Base-by-base conservation (phyloP, 1,284 basidiomycete species). In the Mycena sp. region DNA sequence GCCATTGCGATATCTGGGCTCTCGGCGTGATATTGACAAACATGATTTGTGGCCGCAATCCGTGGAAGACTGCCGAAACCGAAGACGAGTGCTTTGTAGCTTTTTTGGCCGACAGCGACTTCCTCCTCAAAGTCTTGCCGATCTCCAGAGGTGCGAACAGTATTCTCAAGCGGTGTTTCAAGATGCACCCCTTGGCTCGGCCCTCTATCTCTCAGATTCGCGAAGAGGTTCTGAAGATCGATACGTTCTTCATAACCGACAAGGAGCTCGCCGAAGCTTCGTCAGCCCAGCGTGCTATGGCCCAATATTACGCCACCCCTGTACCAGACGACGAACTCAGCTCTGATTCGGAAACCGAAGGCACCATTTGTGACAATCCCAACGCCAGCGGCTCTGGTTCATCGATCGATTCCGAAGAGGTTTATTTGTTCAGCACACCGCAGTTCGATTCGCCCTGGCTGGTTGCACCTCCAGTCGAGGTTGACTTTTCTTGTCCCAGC, bases 1-100 rank as follows among this genome's bases (percentile, higher is more conserved):
- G 81, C 23, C 83, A 87, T 64, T 92, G 89, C 74, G 96, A 99
- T 73, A 85, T 98, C 63, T 99, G 97, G 97, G 90, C 96, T 3
- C 83, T 98, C 60, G 95, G 94, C 17, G 87, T 96, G 69, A 85
- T 90, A 66, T 83, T 96, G 55, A 86, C 92, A 70, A 98, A 96
- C 78, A 85, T 98, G 77, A 88, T 95, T 49, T 92, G 91, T 61
- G 92, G 93, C 19, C 87, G 92, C 44, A 94, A 93, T 74, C 96
- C 95, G 6, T 98, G 96, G 96, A 85, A 87, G 66, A 83, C 86
- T 69, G 95, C 96, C 4, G 86, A 83, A 48, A 77, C 83, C 6
- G 79, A 82, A 48, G 95, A 98, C 77, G 85, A 88, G 56, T 89
- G 88, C 41, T 97, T 93, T 80, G 75, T 80, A 21, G 85, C 87